Base-by-base conservation (phyloP, 2,329 filamentous ascomycete genomes). In the Aschersonia sp. region DNA sequence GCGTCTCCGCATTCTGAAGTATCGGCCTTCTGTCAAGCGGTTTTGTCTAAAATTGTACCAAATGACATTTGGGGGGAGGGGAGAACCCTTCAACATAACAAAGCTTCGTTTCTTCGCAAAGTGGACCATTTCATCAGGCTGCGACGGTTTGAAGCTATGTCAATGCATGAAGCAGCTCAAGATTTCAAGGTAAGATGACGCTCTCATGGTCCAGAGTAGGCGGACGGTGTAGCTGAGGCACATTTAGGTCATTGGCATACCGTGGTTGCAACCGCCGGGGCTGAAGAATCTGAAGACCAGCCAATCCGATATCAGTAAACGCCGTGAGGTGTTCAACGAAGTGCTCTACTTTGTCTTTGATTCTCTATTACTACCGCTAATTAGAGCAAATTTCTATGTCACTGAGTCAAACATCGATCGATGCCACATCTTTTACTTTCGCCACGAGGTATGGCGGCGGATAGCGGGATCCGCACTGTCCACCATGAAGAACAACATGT, bases 341-440 rank as follows among this genome's bases (percentile, higher is more conserved):
- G 81, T 97, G 50, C 58, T 97, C 5, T 97, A 96, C 66, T 98
- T 89, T 61, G 54, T 94, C 4, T 92, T 98, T 57, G 92, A 98
- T 63, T 96, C 89, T 0, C 72, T 96, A 29, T 60, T 98, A 48
- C 85, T 97, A 56, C 91, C 92, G 7, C 72, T 98, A 5, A 76
- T 97, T 45, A 80, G 86, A 35, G 81, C 78, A 52, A 89, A 92
- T 58, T 98, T 98, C 58, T 91, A 97, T 59, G 85, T 96, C 40
- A 98, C 92, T 0, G 92, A 98, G 62, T 92, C 89, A 0, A 89
- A 80, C 52, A 71, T 73, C 1, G 80, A 95, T 59, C 81, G 84
- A 12, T 88, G 92, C 56, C 79, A 80, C 31, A 67, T 97, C 1
- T 95, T 94, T 63, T 98, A 88, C 65, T 97, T 96, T 60, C 84